These are phyloP conservation scores for Comarum palustre DNA, from an alignment of 306 rosid genomes.

Conservation along the genomic window DNA sequence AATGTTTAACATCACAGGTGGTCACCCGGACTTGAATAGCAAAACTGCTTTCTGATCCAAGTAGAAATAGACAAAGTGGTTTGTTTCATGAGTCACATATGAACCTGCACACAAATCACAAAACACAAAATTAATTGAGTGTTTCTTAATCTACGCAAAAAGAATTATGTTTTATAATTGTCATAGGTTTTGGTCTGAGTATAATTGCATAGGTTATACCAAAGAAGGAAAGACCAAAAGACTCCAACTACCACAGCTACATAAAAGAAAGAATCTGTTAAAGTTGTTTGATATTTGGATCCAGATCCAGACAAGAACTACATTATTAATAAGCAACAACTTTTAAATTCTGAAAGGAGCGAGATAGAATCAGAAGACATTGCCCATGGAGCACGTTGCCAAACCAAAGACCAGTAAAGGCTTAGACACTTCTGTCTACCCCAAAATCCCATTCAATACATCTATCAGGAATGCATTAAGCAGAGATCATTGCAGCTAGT, in stretches of 20 bases:
- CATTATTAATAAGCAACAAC: background rate
- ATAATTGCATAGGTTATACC: background rate
- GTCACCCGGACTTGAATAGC: constrained; percentile 84
- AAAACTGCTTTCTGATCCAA: constrained; percentile 97
- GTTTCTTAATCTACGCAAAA: constrained; percentile 11
- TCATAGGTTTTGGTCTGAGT: background rate
- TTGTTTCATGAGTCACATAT: constrained; percentile 95
- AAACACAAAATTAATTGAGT: background rate
- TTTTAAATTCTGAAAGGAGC: background rate
- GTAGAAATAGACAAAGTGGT: constrained; percentile 95
- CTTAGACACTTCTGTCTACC: constrained; percentile 4
- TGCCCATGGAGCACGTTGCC: background rate
- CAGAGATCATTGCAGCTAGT: background rate
- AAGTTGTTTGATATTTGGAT: background rate
- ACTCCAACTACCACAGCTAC: constrained; percentile 10
- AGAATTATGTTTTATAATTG: background rate
- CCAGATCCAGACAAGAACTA: background rate
- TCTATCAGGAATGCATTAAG: background rate
- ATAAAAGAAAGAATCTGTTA: constrained; percentile 15
- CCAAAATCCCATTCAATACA: background rate
- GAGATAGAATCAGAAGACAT: background rate
- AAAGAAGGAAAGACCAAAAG: background rate
- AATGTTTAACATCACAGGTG: constrained; percentile 25
- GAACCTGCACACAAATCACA: constrained; percentile 57
- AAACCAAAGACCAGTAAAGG: constrained; percentile 1